Percentiles rank a stretch among this genome's conserved stretches.
These are phyloP conservation scores for Arxiozyma heterogenica DNA, from an alignment of 1,139 yeast genomes.

Conservation along the genomic window DNA sequence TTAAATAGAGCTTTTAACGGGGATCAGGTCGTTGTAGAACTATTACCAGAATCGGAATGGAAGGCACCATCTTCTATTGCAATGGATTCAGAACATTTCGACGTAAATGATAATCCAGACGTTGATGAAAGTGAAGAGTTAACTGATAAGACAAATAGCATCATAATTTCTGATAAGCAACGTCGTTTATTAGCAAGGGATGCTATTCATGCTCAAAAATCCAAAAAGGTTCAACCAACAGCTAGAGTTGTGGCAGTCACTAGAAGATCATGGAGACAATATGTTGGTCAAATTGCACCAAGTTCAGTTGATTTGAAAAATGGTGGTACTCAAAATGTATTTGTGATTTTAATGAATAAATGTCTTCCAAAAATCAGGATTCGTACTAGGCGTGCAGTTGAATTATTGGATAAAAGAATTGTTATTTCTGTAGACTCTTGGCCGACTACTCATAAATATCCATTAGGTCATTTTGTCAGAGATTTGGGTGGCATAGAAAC, in stretches of 20 bases:
- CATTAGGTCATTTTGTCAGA: constrained; percentile 92
- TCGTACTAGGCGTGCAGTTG: constrained; percentile 76
- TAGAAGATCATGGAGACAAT: constrained; percentile 91
- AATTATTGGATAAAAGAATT: constrained; percentile 75
- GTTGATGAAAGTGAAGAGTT: constrained; percentile 41
- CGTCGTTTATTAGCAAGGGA: constrained; percentile 67
- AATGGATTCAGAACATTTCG: constrained; percentile 61
- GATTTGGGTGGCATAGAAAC: constrained; percentile 84
- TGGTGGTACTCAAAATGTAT: constrained; percentile 62
- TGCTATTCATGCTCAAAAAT: constrained; percentile 54
- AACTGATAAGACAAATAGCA: constrained; percentile 20
- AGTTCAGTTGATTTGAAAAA: constrained; percentile 52
- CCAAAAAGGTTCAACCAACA: constrained; percentile 65
- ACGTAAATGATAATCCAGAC: constrained; percentile 54
- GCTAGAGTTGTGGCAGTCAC: constrained; percentile 83
- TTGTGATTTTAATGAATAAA: constrained; percentile 82
- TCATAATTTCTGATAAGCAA: constrained; percentile 63
- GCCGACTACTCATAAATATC: constrained; percentile 76
- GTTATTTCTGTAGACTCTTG: constrained; percentile 90
- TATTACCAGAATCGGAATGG: constrained; percentile 83
- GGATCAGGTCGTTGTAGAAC: constrained; percentile 83
- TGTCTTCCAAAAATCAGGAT: constrained; percentile 82
- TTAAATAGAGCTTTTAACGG: constrained; percentile 88
- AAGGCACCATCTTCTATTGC: constrained; percentile 73
- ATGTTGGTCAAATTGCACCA: constrained; percentile 89